These are phyloP conservation scores for Durio zibethinus DNA, from an alignment of 345 rosid species.

Conservation along the genomic window DNA sequence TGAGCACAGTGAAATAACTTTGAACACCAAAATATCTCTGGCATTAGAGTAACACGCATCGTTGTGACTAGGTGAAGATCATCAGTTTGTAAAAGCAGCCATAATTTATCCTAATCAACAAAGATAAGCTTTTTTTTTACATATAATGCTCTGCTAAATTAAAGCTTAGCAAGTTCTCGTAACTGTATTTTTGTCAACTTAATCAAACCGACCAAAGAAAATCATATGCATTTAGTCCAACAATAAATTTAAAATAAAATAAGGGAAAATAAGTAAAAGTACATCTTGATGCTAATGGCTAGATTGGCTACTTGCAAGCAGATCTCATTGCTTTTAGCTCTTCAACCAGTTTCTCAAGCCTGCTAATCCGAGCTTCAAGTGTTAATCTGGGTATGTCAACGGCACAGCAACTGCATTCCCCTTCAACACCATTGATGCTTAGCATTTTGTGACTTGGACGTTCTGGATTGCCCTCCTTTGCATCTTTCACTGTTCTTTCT, in stretches of 20 bases:
- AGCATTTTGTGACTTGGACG: background rate
- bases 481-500: background rate
- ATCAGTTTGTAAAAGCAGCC: background rate
- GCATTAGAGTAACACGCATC: background rate
- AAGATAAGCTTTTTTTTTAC: background rate
- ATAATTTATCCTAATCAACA: background rate
- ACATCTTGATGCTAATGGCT: slow-evolving; percentile 3
- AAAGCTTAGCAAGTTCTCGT: background rate
- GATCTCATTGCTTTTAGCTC: slow-evolving; percentile 21
- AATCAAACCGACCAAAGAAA: background rate
- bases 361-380: slow-evolving; percentile 26
- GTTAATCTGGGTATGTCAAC: slow-evolving; percentile 10
- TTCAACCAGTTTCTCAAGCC: slow-evolving; percentile 23
- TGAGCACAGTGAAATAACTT: background rate
- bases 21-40: background rate
- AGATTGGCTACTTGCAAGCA: slow-evolving; percentile 6
- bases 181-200: background rate
- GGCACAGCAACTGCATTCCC: background rate
- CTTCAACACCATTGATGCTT: background rate
- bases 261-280: background rate
- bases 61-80: background rate
- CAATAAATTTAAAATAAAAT: background rate
- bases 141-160: background rate
- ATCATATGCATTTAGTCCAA: slow-evolving; percentile 2
- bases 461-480: background rate